Conservation (phyloP, 805 yeast species). For the Wickerhamiella parazyma region DNA sequence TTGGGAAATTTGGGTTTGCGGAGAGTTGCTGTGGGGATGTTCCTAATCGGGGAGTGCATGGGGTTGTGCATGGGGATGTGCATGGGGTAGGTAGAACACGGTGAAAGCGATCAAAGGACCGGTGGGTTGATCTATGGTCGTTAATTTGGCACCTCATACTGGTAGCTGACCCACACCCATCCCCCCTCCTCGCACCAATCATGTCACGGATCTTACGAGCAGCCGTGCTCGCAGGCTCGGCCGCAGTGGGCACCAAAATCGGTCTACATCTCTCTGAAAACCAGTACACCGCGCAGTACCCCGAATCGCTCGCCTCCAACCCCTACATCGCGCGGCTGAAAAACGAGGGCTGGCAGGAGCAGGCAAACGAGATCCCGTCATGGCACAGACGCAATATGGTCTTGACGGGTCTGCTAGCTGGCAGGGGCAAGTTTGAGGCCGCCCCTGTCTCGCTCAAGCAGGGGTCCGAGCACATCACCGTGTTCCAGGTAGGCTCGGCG, state of each 20-base stretch:
- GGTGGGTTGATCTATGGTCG: too few relatives aligned
- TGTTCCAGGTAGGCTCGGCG: conserved; percentile 5
- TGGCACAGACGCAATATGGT: conserved; percentile 7
- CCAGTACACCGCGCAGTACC: not conserved
- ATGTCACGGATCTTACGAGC: too few relatives aligned
- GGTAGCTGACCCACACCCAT: too few relatives aligned
- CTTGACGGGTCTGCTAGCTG: conserved; percentile 1
- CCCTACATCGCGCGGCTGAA: conserved; percentile 2
- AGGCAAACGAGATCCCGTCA: not conserved
- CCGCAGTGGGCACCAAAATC: too few relatives aligned
- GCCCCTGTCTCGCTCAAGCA: not conserved
- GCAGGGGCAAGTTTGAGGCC: conserved; percentile 4
- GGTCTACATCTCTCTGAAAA: not conserved
- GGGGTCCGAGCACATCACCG: conserved; percentile 6
- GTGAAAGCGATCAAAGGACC: too few relatives aligned
- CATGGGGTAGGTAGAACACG: too few relatives aligned
- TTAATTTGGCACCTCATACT: too few relatives aligned
- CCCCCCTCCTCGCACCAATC: too few relatives aligned
- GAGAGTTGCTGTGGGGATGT: not conserved
- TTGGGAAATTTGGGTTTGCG: too few relatives aligned
- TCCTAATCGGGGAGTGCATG: not conserved
- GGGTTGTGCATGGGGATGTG: too few relatives aligned
- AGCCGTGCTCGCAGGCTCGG: too few relatives aligned
- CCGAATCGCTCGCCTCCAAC: not conserved
- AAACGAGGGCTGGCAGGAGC: not conserved